Conservation (phyloP, 768 basidiomycete species). For the Rickenella mellea region DNA sequence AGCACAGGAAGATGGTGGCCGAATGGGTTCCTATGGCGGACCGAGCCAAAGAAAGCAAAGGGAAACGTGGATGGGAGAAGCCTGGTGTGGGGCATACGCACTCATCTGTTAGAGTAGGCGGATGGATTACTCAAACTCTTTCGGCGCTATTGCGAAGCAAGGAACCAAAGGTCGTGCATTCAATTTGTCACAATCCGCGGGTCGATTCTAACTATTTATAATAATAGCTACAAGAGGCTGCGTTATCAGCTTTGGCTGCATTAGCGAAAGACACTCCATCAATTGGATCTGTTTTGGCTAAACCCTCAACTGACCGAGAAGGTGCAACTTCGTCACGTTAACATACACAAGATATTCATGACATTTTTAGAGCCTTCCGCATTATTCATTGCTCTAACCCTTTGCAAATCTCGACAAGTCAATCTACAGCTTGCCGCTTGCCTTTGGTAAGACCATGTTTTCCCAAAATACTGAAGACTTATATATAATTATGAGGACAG, state of each 20-base stretch:
- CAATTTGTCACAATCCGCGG: neutral
- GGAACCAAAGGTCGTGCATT: slow-evolving; percentile 42
- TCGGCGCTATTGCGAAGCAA: slow-evolving; percentile 35
- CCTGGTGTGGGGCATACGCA: slow-evolving; percentile 28
- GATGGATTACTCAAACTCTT: slow-evolving; percentile 51
- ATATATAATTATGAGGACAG: slow-evolving; percentile 22
- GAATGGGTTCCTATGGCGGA: slow-evolving; percentile 58
- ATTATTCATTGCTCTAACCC: slow-evolving; percentile 34
- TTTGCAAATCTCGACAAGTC: slow-evolving; percentile 47
- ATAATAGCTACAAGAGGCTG: slow-evolving; percentile 55
- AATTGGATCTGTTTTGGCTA: slow-evolving; percentile 42
- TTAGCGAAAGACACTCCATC: slow-evolving; percentile 52
- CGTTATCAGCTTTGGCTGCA: slow-evolving; percentile 52
- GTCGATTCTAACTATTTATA: neutral
- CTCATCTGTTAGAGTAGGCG: slow-evolving; percentile 34
- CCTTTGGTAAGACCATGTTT: slow-evolving; percentile 39
- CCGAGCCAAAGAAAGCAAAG: slow-evolving; percentile 42
- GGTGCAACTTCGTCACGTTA: slow-evolving; percentile 14
- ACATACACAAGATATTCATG: slow-evolving; percentile 4
- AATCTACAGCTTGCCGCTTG: slow-evolving; percentile 66
- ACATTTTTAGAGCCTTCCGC: slow-evolving; percentile 23
- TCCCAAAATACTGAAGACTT: too few relatives aligned
- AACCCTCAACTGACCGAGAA: slow-evolving; percentile 31
- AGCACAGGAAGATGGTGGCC: slow-evolving; percentile 40
- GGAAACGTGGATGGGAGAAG: slow-evolving; percentile 71